These are phyloP conservation scores for Trichoderma afroharzianum DNA, from an alignment of 2,329 filamentous ascomycete species.

Conservation along the genomic window DNA sequence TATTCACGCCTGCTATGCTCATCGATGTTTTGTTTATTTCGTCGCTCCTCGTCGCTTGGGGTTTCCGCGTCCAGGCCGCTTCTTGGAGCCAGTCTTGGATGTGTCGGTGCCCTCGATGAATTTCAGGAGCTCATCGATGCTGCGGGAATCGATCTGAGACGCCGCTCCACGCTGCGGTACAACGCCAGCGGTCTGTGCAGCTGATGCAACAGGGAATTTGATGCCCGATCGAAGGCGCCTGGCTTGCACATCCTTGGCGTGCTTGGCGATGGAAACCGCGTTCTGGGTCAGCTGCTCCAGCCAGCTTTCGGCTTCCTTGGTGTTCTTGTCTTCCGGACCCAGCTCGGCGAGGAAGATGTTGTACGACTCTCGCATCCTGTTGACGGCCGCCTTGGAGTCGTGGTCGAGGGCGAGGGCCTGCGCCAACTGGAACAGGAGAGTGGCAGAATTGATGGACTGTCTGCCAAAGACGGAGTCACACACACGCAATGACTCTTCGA, in stretches of 20 bases:
- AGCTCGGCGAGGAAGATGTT: constrained; percentile 89
- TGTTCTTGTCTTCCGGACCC: constrained; percentile 90
- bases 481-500: constrained; percentile 84
- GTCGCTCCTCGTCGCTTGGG: constrained; percentile 49
- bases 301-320: constrained; percentile 96
- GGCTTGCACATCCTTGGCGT: constrained; percentile 80
- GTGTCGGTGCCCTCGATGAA: constrained; percentile 81
- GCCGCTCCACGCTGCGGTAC: constrained; percentile 30
- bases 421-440: constrained; percentile 92
- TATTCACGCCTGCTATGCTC: constrained; percentile 2
- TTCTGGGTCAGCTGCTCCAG: constrained; percentile 94
- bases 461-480: constrained; percentile 89
- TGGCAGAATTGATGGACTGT: constrained; percentile 88
- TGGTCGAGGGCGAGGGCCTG: constrained; percentile 94
- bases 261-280: constrained; percentile 89
- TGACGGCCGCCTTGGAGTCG: constrained; percentile 86
- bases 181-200: constrained; percentile 28
- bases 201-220: constrained; percentile 51
- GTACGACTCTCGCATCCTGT: constrained; percentile 92
- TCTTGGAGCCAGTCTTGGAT: constrained; percentile 49
- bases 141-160: constrained; percentile 65
- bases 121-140: constrained; percentile 87
- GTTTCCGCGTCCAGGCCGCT: constrained; percentile 51
- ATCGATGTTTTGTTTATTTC: neutral
- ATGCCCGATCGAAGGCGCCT: constrained; percentile 68